Percentiles rank a stretch among this genome's conserved stretches.
Evolutionary conservation across 2,329 filamentous ascomycete genomes (phyloP).

Genomic region (Penicillium sp.): DNA sequence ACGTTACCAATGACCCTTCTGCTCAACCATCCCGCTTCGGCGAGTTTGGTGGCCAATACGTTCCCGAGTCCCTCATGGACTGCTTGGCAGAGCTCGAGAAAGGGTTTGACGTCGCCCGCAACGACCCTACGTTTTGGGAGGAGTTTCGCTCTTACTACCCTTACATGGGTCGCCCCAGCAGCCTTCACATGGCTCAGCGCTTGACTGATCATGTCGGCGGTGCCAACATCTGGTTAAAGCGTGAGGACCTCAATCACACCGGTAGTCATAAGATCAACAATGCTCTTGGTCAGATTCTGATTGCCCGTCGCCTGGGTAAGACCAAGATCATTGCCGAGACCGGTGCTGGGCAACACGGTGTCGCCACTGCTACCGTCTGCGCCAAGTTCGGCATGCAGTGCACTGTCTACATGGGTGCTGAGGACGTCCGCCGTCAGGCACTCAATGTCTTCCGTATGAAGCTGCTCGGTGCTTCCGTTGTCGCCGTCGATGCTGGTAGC

Average conservation of each 20-base stretch:
- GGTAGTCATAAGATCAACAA: conserved; percentile 99
- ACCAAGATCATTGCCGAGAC: conserved; percentile 98
- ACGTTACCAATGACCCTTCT: conserved; percentile 57
- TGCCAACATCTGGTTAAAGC: conserved; percentile 96
- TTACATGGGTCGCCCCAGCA: conserved; percentile 94
- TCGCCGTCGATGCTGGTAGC: conserved; percentile 89
- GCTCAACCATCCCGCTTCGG: conserved; percentile 86
- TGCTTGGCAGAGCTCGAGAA: conserved; percentile 87
- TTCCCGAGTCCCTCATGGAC: conserved; percentile 97
- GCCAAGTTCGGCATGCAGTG: conserved; percentile 99
- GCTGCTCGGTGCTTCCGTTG: conserved; percentile 86
- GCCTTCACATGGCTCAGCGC: conserved; percentile 83
- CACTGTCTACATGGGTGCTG: conserved; percentile 97
- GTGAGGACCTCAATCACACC: conserved; percentile 96
- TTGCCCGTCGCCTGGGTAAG: conserved; percentile 86
- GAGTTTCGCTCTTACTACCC: conserved; percentile 95
- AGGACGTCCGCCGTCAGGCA: conserved; percentile 93
- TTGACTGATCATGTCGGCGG: conserved; percentile 87
- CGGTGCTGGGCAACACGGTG: conserved; percentile 95
- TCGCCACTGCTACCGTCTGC: conserved; percentile 94
- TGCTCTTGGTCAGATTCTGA: conserved; percentile 85
- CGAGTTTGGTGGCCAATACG: conserved; percentile 95
- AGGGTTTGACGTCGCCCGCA: conserved; percentile 83
- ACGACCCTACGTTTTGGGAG: conserved; percentile 93
- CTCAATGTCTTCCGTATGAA: conserved; percentile 99